phyloP scores from a whole-genome alignment of 2,329 filamentous ascomycete genomes.

The Epichloe sylvatica region DNA sequence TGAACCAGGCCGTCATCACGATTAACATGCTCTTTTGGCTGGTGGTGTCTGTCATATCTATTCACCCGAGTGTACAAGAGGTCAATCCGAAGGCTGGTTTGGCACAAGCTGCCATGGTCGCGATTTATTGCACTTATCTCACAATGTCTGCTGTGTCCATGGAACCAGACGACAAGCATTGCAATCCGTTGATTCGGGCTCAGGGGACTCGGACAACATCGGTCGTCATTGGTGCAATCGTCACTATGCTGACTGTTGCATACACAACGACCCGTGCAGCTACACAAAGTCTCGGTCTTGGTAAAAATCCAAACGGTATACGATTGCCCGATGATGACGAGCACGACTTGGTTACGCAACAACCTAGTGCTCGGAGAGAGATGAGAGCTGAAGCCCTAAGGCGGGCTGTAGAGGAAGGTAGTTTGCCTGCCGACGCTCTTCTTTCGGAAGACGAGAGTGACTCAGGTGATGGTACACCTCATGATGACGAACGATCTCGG shows the following conservation, averaged over 20 bases:
- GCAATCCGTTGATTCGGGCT: slow-evolving; percentile 81
- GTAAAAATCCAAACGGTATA: slow-evolving; percentile 38
- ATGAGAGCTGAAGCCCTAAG: slow-evolving; percentile 89
- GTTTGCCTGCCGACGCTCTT: slow-evolving; percentile 78
- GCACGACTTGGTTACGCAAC: slow-evolving; percentile 76
- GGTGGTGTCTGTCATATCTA: slow-evolving; percentile 66
- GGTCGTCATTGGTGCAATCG: slow-evolving; percentile 81
- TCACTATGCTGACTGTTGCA: slow-evolving; percentile 91
- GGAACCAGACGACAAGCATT: slow-evolving; percentile 87
- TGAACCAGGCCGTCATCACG: slow-evolving; percentile 95
- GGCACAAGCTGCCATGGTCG: slow-evolving; percentile 95
- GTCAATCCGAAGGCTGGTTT: slow-evolving; percentile 86
- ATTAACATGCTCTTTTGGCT: slow-evolving; percentile 81
- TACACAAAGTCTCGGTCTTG: slow-evolving; percentile 71
- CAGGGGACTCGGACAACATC: slow-evolving; percentile 81
- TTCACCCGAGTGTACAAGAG: slow-evolving; percentile 82
- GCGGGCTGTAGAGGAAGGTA: slow-evolving; percentile 82
- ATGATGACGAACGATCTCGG: slow-evolving; percentile 75
- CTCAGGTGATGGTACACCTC: slow-evolving; percentile 44
- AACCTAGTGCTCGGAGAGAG: slow-evolving; percentile 65
- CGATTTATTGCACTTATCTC: slow-evolving; percentile 94
- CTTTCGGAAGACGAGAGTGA: slow-evolving; percentile 60
- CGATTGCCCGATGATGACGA: slow-evolving; percentile 58
- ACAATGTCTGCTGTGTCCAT: slow-evolving; percentile 97
- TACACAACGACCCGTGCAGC: slow-evolving; percentile 96